A percentile compares a stretch with the other conserved stretches of the same genome.
phyloP scores from a whole-genome alignment of 2,329 filamentous ascomycete species.

The Huntiella abstrusa region DNA sequence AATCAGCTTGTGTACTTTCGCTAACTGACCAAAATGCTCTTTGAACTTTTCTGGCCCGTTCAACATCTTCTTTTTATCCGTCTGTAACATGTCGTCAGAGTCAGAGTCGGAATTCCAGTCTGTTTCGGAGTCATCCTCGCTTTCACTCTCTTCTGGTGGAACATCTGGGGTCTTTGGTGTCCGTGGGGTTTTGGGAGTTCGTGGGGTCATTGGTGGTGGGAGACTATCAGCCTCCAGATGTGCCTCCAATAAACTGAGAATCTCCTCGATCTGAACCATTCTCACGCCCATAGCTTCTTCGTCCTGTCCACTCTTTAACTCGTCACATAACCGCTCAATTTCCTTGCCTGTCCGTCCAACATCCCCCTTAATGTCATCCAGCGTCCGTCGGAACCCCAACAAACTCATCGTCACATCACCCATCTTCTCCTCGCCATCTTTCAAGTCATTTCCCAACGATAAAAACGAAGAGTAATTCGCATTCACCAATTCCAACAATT shows the following conservation, averaged over 20 bases:
- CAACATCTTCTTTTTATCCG: slow-evolving; percentile 21
- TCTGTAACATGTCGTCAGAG: slow-evolving; percentile 14
- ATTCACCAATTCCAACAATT: slow-evolving; percentile 88
- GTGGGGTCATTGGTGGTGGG: slow-evolving; percentile 7
- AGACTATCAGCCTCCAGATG: slow-evolving; percentile 34
- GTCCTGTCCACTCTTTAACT: slow-evolving; percentile 44
- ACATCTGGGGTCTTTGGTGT: slow-evolving; percentile 13
- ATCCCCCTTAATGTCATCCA: slow-evolving; percentile 50
- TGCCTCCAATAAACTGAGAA: slow-evolving; percentile 43
- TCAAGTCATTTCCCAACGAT: slow-evolving; percentile 59
- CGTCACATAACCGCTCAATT: slow-evolving; percentile 40
- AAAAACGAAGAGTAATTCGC: slow-evolving; percentile 87
- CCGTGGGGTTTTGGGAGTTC: slow-evolving; percentile 13
- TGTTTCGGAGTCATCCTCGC: slow-evolving; percentile 6
- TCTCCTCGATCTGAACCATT: slow-evolving; percentile 48
- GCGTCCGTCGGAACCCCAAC: slow-evolving; percentile 65
- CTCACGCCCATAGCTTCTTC: slow-evolving; percentile 42
- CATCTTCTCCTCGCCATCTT: slow-evolving; percentile 76
- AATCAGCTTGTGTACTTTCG: slow-evolving; percentile 27
- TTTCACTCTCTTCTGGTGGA: too few species aligned
- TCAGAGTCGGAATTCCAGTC: slow-evolving; percentile 18
- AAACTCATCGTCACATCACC: slow-evolving; percentile 79
- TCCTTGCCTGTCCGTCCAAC: slow-evolving; percentile 47
- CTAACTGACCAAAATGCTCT: slow-evolving; percentile 23
- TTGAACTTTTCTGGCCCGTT: slow-evolving; percentile 17